Conservation (phyloP, 1,284 basidiomycete genomes). For the Trichosporon sp. region DNA sequence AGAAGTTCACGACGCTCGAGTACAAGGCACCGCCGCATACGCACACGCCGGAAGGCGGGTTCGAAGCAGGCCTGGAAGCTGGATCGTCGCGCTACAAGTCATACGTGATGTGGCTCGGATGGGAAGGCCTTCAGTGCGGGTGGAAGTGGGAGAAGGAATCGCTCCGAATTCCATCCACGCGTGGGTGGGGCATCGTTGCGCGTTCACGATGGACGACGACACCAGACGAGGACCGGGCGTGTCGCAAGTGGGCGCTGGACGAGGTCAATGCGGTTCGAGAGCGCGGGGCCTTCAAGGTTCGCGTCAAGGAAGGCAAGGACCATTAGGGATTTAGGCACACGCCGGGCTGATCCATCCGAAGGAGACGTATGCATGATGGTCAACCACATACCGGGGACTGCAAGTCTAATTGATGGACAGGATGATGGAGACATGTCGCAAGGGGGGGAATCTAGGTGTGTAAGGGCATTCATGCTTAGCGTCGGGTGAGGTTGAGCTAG, state of each 20-base stretch:
- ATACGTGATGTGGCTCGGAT: constrained; percentile 81
- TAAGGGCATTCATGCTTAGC: constrained; percentile 3
- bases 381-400: neutral
- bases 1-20: constrained; percentile 48
- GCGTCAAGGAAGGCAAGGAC: constrained; percentile 54
- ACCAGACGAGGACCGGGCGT: constrained; percentile 34
- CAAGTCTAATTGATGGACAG: neutral
- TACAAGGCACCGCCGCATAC: constrained; percentile 54
- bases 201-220: constrained; percentile 47
- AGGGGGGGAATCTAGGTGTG: constrained; percentile 1
- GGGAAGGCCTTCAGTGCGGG: constrained; percentile 69
- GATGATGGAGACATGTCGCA: constrained; percentile 1
- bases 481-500: neutral
- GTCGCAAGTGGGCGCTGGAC: constrained; percentile 49
- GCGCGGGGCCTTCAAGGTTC: constrained; percentile 48
- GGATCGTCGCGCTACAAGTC: constrained; percentile 71
- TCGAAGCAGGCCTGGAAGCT: constrained; percentile 58
- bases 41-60: constrained; percentile 45
- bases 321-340: constrained; percentile 27
- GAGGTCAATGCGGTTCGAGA: constrained; percentile 47
- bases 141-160: constrained; percentile 86
- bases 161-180: constrained; percentile 75
- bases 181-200: constrained; percentile 26
- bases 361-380: constrained; percentile 18
- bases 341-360: neutral